Evolutionary conservation across 2,329 filamentous ascomycete species (phyloP).

Genomic region (Lasiodiplodia sp.): DNA sequence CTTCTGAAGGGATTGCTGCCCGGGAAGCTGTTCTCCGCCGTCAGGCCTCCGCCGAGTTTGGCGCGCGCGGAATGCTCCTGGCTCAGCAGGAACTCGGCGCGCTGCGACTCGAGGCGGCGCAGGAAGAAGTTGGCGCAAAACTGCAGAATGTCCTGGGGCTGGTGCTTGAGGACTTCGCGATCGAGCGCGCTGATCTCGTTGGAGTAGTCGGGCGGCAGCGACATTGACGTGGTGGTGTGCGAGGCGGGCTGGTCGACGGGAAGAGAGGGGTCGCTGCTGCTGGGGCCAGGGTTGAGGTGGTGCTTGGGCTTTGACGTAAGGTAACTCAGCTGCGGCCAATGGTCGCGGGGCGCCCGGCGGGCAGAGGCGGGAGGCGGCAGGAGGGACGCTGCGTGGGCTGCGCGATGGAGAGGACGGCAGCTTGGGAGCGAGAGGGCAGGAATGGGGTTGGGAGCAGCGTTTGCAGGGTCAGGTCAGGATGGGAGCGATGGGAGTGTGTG

Average conservation of each 20-base stretch:
- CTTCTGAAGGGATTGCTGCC: slow-evolving; percentile 75
- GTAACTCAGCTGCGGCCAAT: slow-evolving; percentile 27
- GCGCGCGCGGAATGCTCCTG: slow-evolving; percentile 51
- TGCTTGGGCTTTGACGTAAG: slow-evolving; percentile 30
- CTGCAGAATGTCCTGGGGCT: slow-evolving; percentile 71
- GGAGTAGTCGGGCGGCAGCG: slow-evolving; percentile 53
- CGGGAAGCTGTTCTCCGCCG: slow-evolving; percentile 77
- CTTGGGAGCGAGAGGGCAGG: background rate
- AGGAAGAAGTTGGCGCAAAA: slow-evolving; percentile 75
- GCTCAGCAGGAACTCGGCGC: slow-evolving; percentile 62
- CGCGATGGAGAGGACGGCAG: background rate
- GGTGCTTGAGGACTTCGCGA: slow-evolving; percentile 64
- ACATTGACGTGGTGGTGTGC: slow-evolving; percentile 38
- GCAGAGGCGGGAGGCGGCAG: slow-evolving; percentile 18
- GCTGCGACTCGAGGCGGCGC: slow-evolving; percentile 70
- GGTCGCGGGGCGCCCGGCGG: slow-evolving; percentile 25
- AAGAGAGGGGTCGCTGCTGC: slow-evolving; percentile 30
- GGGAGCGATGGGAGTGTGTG: slow-evolving; percentile 26
- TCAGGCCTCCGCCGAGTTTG: slow-evolving; percentile 52
- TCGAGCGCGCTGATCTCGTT: slow-evolving; percentile 70
- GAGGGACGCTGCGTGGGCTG: background rate
- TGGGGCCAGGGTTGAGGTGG: slow-evolving; percentile 29
- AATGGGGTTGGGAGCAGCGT: slow-evolving; percentile 4
- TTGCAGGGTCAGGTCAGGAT: slow-evolving; percentile 21
- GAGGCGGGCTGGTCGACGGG: slow-evolving; percentile 19